Conservation (phyloP, 148 eudicot genomes). For the Gaultheria prostrata region DNA sequence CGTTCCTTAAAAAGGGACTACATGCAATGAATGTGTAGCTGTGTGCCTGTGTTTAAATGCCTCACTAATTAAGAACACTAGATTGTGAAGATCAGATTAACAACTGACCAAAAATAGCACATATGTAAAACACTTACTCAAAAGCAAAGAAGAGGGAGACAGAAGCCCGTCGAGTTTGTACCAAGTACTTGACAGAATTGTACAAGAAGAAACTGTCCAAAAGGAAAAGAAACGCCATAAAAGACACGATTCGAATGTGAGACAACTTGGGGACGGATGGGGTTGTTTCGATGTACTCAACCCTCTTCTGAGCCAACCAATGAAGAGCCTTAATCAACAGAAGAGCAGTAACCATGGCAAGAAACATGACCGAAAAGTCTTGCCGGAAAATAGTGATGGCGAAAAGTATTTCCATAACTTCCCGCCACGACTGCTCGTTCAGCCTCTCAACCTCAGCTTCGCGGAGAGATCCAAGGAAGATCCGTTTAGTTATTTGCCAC, state of each 20-base stretch:
- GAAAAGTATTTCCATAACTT: constrained; percentile 95
- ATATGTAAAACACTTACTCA: constrained; percentile 52
- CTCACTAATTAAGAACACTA: not conserved
- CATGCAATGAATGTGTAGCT: not conserved
- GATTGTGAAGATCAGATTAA: not conserved
- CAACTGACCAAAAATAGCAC: not conserved
- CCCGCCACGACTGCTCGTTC: constrained; percentile 97
- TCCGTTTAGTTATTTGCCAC: constrained; percentile 77
- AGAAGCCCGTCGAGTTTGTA: constrained; percentile 83
- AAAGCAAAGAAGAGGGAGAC: constrained; percentile 95
- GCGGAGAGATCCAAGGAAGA: constrained; percentile 89
- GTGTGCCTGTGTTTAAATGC: not conserved
- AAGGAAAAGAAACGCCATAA: constrained; percentile 85
- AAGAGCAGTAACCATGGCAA: constrained; percentile 85
- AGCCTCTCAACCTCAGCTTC: constrained; percentile 99
- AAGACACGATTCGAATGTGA: constrained; percentile 85
- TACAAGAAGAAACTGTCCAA: constrained; percentile 72
- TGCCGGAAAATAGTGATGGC: constrained; percentile 96
- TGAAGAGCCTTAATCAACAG: constrained; percentile 88
- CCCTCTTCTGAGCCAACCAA: constrained; percentile 98
- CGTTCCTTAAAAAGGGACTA: not conserved
- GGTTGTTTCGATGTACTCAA: constrained; percentile 95
- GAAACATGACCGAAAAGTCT: constrained; percentile 89
- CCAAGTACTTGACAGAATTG: constrained; percentile 58
- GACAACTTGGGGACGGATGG: constrained; percentile 78